Evolutionary conservation across 2,329 filamentous ascomycete genomes (phyloP).

Genomic region (Monilinia polystroma): DNA sequence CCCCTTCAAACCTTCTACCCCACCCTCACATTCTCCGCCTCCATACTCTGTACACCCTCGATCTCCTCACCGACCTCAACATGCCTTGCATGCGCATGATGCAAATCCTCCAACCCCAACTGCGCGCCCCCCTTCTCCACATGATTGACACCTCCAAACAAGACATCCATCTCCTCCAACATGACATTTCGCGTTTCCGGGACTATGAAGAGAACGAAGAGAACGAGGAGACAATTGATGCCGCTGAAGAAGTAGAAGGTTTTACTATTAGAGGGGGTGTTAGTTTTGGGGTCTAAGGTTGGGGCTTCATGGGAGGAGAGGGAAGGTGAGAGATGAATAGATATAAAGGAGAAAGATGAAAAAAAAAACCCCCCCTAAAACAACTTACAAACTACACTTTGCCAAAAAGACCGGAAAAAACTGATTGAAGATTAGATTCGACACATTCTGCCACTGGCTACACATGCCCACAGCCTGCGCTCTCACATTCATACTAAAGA

Average conservation of each 20-base stretch:
- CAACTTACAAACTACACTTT: slow-evolving; percentile 47
- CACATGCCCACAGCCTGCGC: slow-evolving; percentile 69
- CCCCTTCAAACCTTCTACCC: background rate
- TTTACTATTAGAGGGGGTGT: slow-evolving; percentile 22
- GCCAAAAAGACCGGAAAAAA: slow-evolving; percentile 68
- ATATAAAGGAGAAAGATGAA: background rate
- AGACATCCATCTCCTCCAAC: slow-evolving; percentile 55
- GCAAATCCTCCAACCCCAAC: slow-evolving; percentile 34
- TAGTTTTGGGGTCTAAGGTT: slow-evolving; percentile 3
- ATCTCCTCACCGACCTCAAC: background rate
- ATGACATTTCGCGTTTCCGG: slow-evolving; percentile 56
- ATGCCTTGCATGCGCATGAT: slow-evolving; percentile 35
- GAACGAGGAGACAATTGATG: slow-evolving; percentile 48
- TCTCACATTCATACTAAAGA: slow-evolving; percentile 71
- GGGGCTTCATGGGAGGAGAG: background rate
- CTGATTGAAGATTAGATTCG: slow-evolving; percentile 66
- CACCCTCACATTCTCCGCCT: background rate
- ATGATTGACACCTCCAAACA: slow-evolving; percentile 47
- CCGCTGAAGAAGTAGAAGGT: slow-evolving; percentile 53
- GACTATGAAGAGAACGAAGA: slow-evolving; percentile 53
- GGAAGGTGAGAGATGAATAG: background rate
- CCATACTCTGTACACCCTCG: background rate
- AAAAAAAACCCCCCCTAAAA: too few species aligned
- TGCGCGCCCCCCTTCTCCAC: slow-evolving; percentile 38
- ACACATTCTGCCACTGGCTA: slow-evolving; percentile 60